Base-by-base conservation (phyloP, 768 basidiomycete genomes). In the Cystofilobasidium ferigula region DNA sequence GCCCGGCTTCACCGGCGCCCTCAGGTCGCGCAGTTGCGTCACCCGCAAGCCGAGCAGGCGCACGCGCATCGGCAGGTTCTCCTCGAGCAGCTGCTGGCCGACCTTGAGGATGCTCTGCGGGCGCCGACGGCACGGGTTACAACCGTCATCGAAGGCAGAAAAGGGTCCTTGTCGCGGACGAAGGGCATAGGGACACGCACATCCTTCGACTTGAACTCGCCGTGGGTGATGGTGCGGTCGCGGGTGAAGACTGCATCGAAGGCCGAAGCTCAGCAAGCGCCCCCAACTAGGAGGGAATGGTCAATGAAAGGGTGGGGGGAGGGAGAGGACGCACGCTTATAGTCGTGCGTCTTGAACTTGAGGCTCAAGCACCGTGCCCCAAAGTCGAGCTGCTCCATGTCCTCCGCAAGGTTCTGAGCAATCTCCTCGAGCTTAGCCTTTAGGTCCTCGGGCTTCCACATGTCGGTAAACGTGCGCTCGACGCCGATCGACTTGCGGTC, bases 331-430 rank as follows among this genome's bases (percentile, higher is more conserved):
- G 64, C 58, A 77, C 89, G 85, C 80, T 94, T 84, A 75, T 85
- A 97, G 0, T 85, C 91, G 73, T 93, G 86, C 38, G 89, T 81
- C 78, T 99, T 99, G 75, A 86, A 92, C 74, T 94, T 95, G 40
- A 62, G 80, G 0, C 89, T 94, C 36, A 98, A 80, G 0, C 90
- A 95, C 70, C 86, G 83, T 10, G 90, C 94, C 9, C 84, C 81
- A 85, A 90, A 99, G 35, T 88, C 86, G 53, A 80, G 80, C n/a
- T 81, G 75, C 32, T 80, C 77, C 83, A 97, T 85, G 73, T 95
- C 92, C 48, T 81, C 80, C 72, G 84, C 87, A 16, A 99, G 82
- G 71, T 90, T 87, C 1, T 80, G 81, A 0, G 91, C 86, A 40
- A 95, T 83, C 63, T 88, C 84, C 28, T 88, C 82, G 0, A 99